Percentiles rank a stretch among this genome's conserved stretches.
These are phyloP conservation scores for Dunaliella sp. DNA, from an alignment of 139 green algal species.

Conservation along the genomic window DNA sequence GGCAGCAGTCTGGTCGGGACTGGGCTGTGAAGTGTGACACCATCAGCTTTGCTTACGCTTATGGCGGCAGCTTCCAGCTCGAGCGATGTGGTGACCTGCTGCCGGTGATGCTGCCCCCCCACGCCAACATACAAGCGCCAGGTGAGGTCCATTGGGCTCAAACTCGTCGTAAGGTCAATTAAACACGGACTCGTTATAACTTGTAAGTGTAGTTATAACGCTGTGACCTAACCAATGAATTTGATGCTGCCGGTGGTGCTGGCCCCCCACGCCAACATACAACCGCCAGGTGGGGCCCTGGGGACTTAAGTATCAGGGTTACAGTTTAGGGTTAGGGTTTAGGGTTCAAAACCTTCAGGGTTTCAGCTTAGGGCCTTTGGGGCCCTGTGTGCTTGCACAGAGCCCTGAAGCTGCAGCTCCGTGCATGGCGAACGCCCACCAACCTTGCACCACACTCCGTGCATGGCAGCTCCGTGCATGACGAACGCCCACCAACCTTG, in stretches of 20 bases:
- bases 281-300: neutral
- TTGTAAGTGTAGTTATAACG: neutral
- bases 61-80: neutral
- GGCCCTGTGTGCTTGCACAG: neutral
- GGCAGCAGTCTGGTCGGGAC: neutral
- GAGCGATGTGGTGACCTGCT: slow-evolving; percentile 17
- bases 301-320: too few species aligned
- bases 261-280: neutral
- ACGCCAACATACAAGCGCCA: slow-evolving; percentile 4
- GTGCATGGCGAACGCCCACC: neutral
- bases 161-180: neutral
- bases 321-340: too few species aligned
- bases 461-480: neutral
- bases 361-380: neutral
- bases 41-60: neutral
- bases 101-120: slow-evolving; percentile 12
- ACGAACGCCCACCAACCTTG: too few species aligned
- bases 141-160: neutral
- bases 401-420: neutral
- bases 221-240: too few species aligned
- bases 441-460: neutral
- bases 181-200: neutral
- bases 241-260: neutral
- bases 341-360: neutral
- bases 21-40: slow-evolving; percentile 16